phyloP scores from a whole-genome alignment of 2,329 filamentous ascomycete genomes.

The Magnaporthiopsis poae region DNA sequence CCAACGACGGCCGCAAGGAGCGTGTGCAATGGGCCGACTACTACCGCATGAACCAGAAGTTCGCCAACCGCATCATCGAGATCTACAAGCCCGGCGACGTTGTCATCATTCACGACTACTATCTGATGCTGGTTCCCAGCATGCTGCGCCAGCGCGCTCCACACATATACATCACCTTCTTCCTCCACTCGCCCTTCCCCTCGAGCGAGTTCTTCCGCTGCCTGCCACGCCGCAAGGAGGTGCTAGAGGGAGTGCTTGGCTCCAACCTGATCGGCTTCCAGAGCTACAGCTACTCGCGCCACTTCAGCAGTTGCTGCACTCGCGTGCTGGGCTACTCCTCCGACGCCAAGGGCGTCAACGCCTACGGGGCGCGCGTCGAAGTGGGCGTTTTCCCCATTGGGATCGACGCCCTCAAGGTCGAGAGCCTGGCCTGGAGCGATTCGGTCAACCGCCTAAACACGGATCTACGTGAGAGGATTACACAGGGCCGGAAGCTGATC shows the following conservation, averaged over 20 bases:
- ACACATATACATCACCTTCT: constrained; percentile 90
- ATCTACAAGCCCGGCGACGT: constrained; percentile 88
- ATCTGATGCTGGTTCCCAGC: constrained; percentile 79
- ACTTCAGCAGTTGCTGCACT: constrained; percentile 90
- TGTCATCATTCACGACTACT: constrained; percentile 88
- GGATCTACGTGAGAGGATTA: constrained; percentile 59
- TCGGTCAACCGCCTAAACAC: constrained; percentile 61
- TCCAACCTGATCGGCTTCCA: constrained; percentile 93
- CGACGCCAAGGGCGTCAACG: constrained; percentile 73
- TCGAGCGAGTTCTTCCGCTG: constrained; percentile 93
- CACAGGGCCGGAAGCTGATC: constrained; percentile 86
- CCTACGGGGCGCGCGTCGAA: constrained; percentile 78
- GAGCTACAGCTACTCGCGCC: constrained; percentile 86
- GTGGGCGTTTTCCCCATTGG: constrained; percentile 92
- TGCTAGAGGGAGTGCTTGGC: constrained; percentile 80
- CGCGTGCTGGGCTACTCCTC: constrained; percentile 84
- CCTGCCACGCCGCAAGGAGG: constrained; percentile 76
- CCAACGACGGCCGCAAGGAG: constrained; percentile 72
- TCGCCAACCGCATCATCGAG: constrained; percentile 79
- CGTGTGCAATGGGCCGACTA: constrained; percentile 85
- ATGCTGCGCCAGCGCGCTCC: constrained; percentile 77
- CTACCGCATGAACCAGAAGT: constrained; percentile 82
- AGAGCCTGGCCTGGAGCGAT: constrained; percentile 62
- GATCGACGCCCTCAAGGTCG: constrained; percentile 75
- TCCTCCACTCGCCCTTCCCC: constrained; percentile 86